These are phyloP conservation scores for Alternaria sp. DNA, from an alignment of 2,329 filamentous ascomycete genomes.

Conservation along the genomic window DNA sequence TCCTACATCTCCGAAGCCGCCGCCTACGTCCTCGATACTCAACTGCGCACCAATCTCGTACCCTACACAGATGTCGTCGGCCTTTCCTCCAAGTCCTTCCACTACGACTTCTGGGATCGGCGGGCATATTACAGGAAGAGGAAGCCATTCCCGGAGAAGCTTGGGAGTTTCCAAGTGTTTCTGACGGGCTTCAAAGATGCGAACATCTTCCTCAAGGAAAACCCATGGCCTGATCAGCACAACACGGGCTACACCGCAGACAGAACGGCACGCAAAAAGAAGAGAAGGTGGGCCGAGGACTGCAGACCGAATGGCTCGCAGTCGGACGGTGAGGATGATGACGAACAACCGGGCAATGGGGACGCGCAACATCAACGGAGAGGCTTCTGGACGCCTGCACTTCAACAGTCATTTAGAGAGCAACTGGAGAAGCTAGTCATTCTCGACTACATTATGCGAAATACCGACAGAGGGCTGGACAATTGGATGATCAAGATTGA, in stretches of 20 bases:
- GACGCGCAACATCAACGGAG: conserved; percentile 53
- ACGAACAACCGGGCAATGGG: conserved; percentile 50
- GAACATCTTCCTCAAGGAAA: conserved; percentile 90
- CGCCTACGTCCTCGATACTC: conserved; percentile 91
- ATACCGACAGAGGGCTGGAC: conserved; percentile 93
- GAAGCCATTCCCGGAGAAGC: conserved; percentile 85
- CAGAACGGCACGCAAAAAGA: conserved; percentile 72
- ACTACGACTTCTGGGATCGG: conserved; percentile 97
- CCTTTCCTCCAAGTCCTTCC: conserved; percentile 94
- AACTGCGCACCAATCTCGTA: conserved; percentile 88
- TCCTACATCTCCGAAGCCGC: conserved; percentile 98
- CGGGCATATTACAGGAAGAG: conserved; percentile 86
- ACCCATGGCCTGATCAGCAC: conserved; percentile 96
- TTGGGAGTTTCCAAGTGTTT: conserved; percentile 97
- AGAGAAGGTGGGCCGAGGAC: conserved; percentile 75
- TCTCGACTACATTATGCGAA: conserved; percentile 98
- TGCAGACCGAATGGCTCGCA: conserved; percentile 74
- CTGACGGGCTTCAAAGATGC: conserved; percentile 97
- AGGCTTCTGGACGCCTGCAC: conserved; percentile 84
- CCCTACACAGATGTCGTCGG: conserved; percentile 96
- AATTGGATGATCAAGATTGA: conserved; percentile 99
- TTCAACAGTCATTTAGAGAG: conserved; percentile 93
- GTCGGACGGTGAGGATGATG: conserved; percentile 69
- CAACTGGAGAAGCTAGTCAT: conserved; percentile 97
- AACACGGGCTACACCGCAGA: conserved; percentile 71